Base-by-base conservation (phyloP, 176 grass and related monocot species). In the Eleusine indica region DNA sequence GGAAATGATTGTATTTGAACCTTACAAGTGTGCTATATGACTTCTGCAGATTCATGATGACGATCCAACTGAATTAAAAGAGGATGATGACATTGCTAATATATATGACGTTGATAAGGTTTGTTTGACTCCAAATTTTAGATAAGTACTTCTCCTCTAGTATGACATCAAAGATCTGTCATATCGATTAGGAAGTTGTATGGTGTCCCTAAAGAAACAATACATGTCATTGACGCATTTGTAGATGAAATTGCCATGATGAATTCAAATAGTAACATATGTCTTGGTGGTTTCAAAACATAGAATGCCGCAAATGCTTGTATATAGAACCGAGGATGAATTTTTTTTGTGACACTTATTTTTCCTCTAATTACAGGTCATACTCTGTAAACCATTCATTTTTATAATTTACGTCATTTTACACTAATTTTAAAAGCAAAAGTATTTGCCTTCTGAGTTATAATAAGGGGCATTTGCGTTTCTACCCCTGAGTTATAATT, bases 21-120 rank as follows among this genome's bases (percentile, higher is more conserved):
- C 83, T 86, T 86, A 73, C 8, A 68, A 81, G 14, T 73, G 72
- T 51, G 66, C 13, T 61, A 8, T 48, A 65, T 61, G 48, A 68
- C 22, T 82, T 87, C 87, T 73, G 73, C 78, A 89, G 89, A 91
- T 89, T 81, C 73, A 80, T 82, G 96, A 98, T 87, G 95, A 95
- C 4, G 85, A 89, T 74, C 70, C 81, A 85, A 70, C 74, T 78
- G 94, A 95, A 82, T 68, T 87, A 81, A 95, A 91, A 83, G 96
- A 98, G 90, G 91, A 98, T 37, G 93, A 90, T 68, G 91, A 91
- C 79, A 86, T 14, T 40, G n/a, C 19, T 25, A 89, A 48, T 83
- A 71, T 79, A 71, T 80, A 54, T 56, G 53, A 77, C 70, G 22
- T 75, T 79, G 74, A 88, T 77, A 95, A 95, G 91, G 96, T 95